Conservation (phyloP, 257 asterid species). For the Solanum boliviense region DNA sequence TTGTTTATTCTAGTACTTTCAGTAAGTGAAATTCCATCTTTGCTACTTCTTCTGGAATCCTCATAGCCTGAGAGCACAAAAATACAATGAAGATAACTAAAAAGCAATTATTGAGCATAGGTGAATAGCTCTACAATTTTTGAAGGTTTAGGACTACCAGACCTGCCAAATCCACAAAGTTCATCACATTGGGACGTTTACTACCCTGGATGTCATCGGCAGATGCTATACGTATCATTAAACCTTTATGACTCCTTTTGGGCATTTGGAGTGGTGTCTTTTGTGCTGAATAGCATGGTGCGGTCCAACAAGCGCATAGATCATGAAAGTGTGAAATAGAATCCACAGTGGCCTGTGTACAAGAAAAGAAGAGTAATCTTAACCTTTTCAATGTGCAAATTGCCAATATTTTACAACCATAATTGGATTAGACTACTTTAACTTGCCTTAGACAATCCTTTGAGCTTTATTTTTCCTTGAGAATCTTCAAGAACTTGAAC, state of each 20-base stretch:
- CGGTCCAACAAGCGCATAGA: constrained; percentile 19
- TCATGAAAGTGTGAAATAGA: constrained; percentile 37
- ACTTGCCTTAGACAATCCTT: constrained; percentile 75
- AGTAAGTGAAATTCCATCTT: constrained; percentile 35
- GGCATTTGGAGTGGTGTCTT: constrained; percentile 26
- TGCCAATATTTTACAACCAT: not conserved
- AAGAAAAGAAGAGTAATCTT: constrained; percentile 7
- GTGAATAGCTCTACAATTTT: not conserved
- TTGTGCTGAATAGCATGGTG: constrained; percentile 16
- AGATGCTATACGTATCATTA: constrained; percentile 46
- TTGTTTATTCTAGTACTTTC: constrained; percentile 52
- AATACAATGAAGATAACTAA: not conserved
- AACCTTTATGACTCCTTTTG: constrained; percentile 50
- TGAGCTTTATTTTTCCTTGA: constrained; percentile 59
- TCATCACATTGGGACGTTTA: constrained; percentile 44
- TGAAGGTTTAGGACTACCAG: not conserved
- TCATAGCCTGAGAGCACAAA: constrained; percentile 46
- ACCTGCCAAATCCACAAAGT: constrained; percentile 93
- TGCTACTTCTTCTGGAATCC: constrained; percentile 50
- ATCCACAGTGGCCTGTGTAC: constrained; percentile 38
- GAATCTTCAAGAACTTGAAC: constrained; percentile 62
- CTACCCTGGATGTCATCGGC: constrained; percentile 18
- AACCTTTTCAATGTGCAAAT: not conserved
- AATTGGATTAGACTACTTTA: not conserved
- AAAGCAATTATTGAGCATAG: not conserved